Evolutionary conservation across 805 yeast genomes (phyloP).

Genomic region (Barnettozyma pratensis): DNA sequence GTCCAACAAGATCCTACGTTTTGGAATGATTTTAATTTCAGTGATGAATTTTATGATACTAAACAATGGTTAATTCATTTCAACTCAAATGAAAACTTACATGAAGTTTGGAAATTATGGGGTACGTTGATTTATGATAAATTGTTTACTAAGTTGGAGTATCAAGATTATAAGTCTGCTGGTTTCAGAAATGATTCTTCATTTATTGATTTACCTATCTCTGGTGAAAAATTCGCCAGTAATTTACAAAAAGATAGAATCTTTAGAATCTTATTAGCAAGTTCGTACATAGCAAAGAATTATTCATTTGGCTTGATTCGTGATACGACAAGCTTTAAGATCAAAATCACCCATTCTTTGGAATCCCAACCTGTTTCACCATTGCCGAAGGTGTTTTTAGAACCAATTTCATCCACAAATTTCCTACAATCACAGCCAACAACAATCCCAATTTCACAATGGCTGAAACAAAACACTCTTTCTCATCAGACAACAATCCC

Average conservation of each 20-base stretch:
- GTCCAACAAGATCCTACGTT: constrained; percentile 17
- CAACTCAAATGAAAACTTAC: constrained; percentile 54
- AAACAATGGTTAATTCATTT: constrained; percentile 38
- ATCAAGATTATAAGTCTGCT: constrained; percentile 41
- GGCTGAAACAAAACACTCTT: constrained; percentile 11
- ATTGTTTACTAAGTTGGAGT: constrained; percentile 48
- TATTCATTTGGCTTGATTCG: constrained; percentile 53
- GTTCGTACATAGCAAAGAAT: constrained; percentile 45
- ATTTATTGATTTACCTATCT: constrained; percentile 57
- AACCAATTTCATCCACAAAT: constrained; percentile 7
- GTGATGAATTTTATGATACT: constrained; percentile 19
- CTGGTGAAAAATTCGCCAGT: constrained; percentile 48
- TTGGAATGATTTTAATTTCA: constrained; percentile 13
- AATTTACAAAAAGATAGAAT: constrained; percentile 42
- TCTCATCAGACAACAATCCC: constrained; percentile 8
- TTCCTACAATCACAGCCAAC: constrained; percentile 6
- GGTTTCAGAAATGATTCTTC: constrained; percentile 51
- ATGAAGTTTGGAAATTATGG: constrained; percentile 84
- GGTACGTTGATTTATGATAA: constrained; percentile 77
- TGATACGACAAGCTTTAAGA: constrained; percentile 28
- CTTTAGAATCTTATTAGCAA: constrained; percentile 45
- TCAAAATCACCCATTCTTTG: constrained; percentile 7
- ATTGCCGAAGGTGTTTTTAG: constrained; percentile 3
- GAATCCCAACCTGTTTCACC: background rate
- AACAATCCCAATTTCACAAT: constrained; percentile 6